A percentile compares a stretch with the other conserved stretches of the same genome.
phyloP scores from a whole-genome alignment of 2,329 filamentous ascomycete genomes.

The Penicillium sp. region DNA sequence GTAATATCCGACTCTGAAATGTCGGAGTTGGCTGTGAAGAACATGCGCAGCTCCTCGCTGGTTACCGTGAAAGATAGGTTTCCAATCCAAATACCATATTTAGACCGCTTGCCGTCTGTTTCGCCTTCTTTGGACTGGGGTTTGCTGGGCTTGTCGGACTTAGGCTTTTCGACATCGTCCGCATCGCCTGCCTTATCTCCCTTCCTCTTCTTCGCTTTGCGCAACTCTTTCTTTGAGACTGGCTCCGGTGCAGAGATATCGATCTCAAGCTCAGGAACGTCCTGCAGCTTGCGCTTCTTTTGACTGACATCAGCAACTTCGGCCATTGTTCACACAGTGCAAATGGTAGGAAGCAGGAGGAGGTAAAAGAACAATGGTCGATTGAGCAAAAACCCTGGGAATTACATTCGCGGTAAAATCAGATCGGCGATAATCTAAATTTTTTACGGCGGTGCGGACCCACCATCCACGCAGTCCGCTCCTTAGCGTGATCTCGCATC shows the following conservation, averaged over 20 bases:
- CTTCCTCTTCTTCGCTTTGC: constrained; percentile 72
- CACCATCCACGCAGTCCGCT: constrained; percentile 20
- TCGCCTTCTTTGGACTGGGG: constrained; percentile 35
- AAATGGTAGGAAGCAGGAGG: neutral
- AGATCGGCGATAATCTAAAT: constrained; percentile 15
- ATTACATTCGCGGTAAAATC: neutral
- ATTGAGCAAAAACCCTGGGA: neutral
- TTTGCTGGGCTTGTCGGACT: constrained; percentile 22
- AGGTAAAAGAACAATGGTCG: neutral
- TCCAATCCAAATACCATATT: constrained; percentile 90
- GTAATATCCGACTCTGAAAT: constrained; percentile 71
- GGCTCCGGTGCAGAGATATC: constrained; percentile 87
- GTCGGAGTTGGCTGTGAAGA: constrained; percentile 68
- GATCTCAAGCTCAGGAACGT: constrained; percentile 70
- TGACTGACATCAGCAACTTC: constrained; percentile 27
- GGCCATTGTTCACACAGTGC: constrained; percentile 25
- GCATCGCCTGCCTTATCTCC: constrained; percentile 11
- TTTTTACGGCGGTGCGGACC: constrained; percentile 33
- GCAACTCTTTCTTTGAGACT: constrained; percentile 87
- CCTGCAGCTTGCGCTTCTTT: constrained; percentile 68
- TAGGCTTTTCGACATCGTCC: constrained; percentile 29
- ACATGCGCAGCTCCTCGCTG: constrained; percentile 68
- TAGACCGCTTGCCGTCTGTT: constrained; percentile 56
- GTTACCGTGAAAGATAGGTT: constrained; percentile 85
- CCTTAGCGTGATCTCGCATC: constrained; percentile 24